Evolutionary conservation across 768 basidiomycete species (phyloP).

Genomic region (Lentinula sp.): DNA sequence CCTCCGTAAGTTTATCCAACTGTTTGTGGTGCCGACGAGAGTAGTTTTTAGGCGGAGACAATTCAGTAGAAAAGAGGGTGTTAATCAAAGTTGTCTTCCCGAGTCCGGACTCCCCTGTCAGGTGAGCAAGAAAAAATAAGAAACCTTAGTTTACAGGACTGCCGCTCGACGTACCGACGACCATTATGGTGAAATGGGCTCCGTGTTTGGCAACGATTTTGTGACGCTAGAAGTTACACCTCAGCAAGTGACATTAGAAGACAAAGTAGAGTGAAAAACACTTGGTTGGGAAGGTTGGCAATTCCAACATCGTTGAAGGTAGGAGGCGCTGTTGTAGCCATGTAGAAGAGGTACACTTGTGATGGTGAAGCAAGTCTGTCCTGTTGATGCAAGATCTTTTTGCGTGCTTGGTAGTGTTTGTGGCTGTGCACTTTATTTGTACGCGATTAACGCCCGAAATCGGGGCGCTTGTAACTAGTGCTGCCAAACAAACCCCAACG

Average conservation of each 20-base stretch:
- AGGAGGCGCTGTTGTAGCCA: too few species aligned
- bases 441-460: too few species aligned
- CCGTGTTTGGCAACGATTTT: conserved; percentile 98
- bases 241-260: neutral
- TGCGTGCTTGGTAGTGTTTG: too few species aligned
- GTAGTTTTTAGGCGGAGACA: conserved; percentile 91
- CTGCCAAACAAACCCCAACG: too few species aligned
- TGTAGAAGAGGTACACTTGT: too few species aligned
- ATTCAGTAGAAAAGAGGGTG: conserved; percentile 97
- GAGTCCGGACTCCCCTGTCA: conserved; percentile 89
- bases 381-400: too few species aligned
- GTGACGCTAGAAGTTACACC: conserved; percentile 64
- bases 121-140: neutral
- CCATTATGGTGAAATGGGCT: conserved; percentile 99
- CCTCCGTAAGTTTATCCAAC: conserved; percentile 96
- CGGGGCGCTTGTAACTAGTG: too few species aligned
- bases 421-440: too few species aligned
- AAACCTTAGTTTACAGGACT: neutral
- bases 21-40: conserved; percentile 85
- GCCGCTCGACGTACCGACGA: conserved; percentile 66
- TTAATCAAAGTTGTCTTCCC: conserved; percentile 98
- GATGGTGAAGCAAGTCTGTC: too few species aligned
- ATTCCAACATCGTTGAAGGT: conserved; percentile 28
- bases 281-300: conserved; percentile 98
- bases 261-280: conserved; percentile 27